Percentiles rank a stretch among this genome's conserved stretches.
These are phyloP conservation scores for Zygotorulaspora sp. DNA, from an alignment of 805 yeast genomes.

Conservation along the genomic window DNA sequence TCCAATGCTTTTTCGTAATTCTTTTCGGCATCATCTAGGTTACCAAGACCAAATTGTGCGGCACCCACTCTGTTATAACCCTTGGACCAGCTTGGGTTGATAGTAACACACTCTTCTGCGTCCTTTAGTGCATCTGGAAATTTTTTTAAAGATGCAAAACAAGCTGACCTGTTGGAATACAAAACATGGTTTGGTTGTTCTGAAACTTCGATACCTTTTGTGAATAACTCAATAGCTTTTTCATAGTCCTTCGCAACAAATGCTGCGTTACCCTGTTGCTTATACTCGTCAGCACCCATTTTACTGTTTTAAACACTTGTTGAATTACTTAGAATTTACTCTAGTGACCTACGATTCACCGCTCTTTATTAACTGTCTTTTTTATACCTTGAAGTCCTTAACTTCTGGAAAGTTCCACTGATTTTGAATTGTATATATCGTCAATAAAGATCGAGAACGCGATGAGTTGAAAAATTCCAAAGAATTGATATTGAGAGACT, in stretches of 20 bases:
- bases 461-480: slow-evolving; percentile 15
- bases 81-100: slow-evolving; percentile 89
- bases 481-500: neutral
- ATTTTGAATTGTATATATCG: neutral
- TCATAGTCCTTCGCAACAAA: slow-evolving; percentile 82
- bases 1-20: slow-evolving; percentile 76
- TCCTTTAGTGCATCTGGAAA: slow-evolving; percentile 74
- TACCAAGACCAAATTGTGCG: slow-evolving; percentile 83
- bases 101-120: slow-evolving; percentile 76
- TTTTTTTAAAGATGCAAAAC: slow-evolving; percentile 73
- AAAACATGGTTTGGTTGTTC: slow-evolving; percentile 84
- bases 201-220: slow-evolving; percentile 83
- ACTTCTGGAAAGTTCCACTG: slow-evolving; percentile 18
- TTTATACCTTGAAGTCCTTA: slow-evolving; percentile 8
- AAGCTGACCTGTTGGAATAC: slow-evolving; percentile 90
- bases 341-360: neutral
- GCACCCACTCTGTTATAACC: slow-evolving; percentile 93
- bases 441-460: slow-evolving; percentile 4
- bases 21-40: slow-evolving; percentile 66
- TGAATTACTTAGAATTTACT: neutral
- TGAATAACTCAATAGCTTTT: slow-evolving; percentile 73
- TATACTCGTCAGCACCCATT: slow-evolving; percentile 67
- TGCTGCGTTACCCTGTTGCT: slow-evolving; percentile 90
- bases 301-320: slow-evolving; percentile 1
- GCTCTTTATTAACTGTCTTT: neutral